phyloP scores from a whole-genome alignment of 306 rosid genomes.

The Casuarina equisetifolia region DNA sequence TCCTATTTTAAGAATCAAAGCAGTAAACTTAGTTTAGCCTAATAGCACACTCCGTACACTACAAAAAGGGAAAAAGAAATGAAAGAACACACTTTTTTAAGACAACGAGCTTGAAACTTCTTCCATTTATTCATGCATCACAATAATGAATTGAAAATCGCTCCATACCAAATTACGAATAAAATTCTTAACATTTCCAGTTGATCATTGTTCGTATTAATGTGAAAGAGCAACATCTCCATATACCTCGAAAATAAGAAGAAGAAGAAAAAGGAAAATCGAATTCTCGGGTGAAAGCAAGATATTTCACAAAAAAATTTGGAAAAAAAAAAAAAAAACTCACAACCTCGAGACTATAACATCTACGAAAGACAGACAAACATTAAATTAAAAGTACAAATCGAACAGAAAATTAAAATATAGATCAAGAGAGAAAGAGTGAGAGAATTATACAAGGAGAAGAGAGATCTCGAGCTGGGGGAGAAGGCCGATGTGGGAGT shows the following conservation, averaged over 20 bases:
- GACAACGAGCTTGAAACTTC: too few relatives aligned
- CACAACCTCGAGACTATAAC: not conserved
- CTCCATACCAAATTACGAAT: too few relatives aligned
- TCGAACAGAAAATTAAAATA: not conserved
- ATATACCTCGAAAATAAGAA: too few relatives aligned
- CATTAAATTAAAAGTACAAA: not conserved
- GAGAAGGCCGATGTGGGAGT: constrained; percentile 84
- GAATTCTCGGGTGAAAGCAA: too few relatives aligned
- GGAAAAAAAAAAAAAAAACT: not conserved
- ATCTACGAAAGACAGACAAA: not conserved
- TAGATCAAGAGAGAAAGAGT: not conserved
- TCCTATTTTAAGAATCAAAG: not conserved
- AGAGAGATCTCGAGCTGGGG: constrained; percentile 98
- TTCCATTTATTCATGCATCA: too few relatives aligned
- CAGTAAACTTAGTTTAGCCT: not conserved
- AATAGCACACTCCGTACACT: not conserved
- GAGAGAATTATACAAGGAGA: constrained; percentile 50
- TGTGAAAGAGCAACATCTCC: too few relatives aligned
- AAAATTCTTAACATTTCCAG: too few relatives aligned
- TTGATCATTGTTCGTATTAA: too few relatives aligned
- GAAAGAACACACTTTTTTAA: not conserved
- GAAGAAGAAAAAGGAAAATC: too few relatives aligned
- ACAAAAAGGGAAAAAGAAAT: not conserved
- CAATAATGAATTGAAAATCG: too few relatives aligned
- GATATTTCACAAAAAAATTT: too few relatives aligned